Percentiles rank a stretch among this genome's conserved stretches.
Conservation (phyloP, 225 moss, liverwort and hornwort species). For the Bryum argenteum region DNA sequence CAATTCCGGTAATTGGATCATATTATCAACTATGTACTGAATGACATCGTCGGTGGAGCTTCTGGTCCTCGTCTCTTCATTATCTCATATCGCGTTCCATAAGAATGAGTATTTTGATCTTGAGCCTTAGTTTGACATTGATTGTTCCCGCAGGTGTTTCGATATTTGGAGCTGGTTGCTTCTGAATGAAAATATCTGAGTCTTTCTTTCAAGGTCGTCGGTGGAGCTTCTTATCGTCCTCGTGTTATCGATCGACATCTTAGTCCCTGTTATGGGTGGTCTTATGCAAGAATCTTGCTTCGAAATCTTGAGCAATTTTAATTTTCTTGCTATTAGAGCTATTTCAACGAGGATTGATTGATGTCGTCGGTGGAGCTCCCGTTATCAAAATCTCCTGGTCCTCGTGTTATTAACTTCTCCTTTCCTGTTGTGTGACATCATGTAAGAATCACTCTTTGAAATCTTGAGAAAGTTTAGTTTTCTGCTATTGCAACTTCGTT, state of each 20-base stretch:
- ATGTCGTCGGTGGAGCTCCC: background rate
- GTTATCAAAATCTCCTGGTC: background rate
- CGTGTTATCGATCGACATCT: background rate
- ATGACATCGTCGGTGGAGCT: background rate
- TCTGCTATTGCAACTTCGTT: background rate
- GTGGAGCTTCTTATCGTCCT: background rate
- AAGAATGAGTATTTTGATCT: too few species aligned
- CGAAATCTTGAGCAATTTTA: background rate
- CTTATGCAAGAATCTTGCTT: background rate
- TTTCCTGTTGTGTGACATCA: background rate
- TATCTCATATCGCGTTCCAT: too few species aligned
- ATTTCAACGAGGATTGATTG: too few species aligned
- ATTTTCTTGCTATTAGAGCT: background rate
- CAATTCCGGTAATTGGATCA: background rate
- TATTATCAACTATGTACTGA: background rate
- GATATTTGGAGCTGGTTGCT: too few species aligned
- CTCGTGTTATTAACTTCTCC: background rate
- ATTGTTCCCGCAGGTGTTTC: too few species aligned
- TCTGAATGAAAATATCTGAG: too few species aligned
- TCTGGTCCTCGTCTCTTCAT: too few species aligned
- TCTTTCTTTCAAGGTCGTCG: too few species aligned
- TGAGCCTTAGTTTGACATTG: too few species aligned
- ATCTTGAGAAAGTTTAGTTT: background rate
- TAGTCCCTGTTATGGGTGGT: background rate
- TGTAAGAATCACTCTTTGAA: constrained; percentile 5